Evolutionary conservation across 345 rosid species (phyloP).

Genomic region (Rhizophora apiculata): DNA sequence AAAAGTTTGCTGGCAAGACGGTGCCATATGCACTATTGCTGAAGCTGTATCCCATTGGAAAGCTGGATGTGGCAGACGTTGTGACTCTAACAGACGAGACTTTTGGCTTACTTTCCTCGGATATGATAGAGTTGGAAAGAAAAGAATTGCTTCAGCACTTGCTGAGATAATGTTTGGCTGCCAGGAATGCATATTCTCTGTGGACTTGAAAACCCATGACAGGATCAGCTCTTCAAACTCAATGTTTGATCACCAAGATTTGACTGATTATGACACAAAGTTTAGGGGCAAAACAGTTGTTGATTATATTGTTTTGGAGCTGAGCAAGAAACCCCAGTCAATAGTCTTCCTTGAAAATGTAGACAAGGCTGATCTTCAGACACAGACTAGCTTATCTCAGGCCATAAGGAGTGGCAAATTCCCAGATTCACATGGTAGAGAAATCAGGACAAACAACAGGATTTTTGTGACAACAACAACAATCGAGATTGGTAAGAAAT

Average conservation of each 20-base stretch:
- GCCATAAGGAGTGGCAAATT: slow-evolving; percentile 57
- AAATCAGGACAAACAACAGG: slow-evolving; percentile 38
- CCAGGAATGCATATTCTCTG: slow-evolving; percentile 36
- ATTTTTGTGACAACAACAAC: slow-evolving; percentile 43
- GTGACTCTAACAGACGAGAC: slow-evolving; percentile 31
- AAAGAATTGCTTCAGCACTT: slow-evolving; percentile 53
- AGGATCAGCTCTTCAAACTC: slow-evolving; percentile 18
- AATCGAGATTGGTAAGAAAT: slow-evolving; percentile 11
- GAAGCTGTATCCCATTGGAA: slow-evolving; percentile 47
- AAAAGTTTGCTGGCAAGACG: slow-evolving; percentile 59
- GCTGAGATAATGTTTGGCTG: slow-evolving; percentile 54
- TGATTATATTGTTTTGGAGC: slow-evolving; percentile 50
- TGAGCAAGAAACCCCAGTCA: slow-evolving; percentile 44
- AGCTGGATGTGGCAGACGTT: slow-evolving; percentile 29
- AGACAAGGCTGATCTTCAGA: slow-evolving; percentile 55
- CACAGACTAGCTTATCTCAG: slow-evolving; percentile 46
- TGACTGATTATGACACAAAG: slow-evolving; percentile 26
- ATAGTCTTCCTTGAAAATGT: slow-evolving; percentile 62
- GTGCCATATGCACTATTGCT: slow-evolving; percentile 48
- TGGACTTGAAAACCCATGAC: slow-evolving; percentile 47
- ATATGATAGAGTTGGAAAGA: slow-evolving; percentile 64
- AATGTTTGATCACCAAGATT: slow-evolving; percentile 24
- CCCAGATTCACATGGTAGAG: slow-evolving; percentile 51
- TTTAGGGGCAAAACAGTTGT: slow-evolving; percentile 48
- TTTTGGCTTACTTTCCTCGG: slow-evolving; percentile 72